phyloP scores from a whole-genome alignment of 2,329 filamentous ascomycete genomes.

The Phialophora chinensis region DNA sequence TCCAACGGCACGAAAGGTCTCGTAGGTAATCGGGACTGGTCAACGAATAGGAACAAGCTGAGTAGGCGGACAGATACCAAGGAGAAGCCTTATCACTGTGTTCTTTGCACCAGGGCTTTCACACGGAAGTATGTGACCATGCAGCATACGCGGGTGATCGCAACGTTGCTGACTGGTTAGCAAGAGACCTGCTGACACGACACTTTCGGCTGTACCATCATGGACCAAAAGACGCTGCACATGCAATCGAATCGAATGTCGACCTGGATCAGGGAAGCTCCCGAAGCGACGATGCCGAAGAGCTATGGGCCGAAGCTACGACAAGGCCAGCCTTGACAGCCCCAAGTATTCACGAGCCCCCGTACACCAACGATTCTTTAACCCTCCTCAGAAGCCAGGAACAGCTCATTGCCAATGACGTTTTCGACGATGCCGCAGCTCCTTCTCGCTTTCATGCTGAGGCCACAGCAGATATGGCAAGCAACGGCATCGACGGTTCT shows the following conservation, averaged over 20 bases:
- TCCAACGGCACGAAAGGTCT: slow-evolving; percentile 48
- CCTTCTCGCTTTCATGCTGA: not conserved
- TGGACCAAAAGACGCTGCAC: not conserved
- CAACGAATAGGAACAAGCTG: not conserved
- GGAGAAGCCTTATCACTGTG: slow-evolving; percentile 10
- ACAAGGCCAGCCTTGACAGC: not conserved
- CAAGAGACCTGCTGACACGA: slow-evolving; percentile 6
- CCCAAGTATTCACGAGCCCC: not conserved
- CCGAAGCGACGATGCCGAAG: not conserved
- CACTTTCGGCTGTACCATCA: slow-evolving; percentile 4
- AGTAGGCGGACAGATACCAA: slow-evolving; percentile 1
- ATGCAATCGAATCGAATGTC: not conserved
- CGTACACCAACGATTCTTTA: not conserved
- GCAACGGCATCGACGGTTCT: not conserved
- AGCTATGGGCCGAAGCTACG: not conserved
- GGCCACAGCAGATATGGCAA: not conserved
- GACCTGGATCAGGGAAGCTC: not conserved
- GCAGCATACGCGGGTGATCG: not conserved
- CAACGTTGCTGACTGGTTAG: not conserved
- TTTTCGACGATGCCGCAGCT: not conserved
- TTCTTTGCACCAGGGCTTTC: not conserved
- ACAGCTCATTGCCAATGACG: not conserved
- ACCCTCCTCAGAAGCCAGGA: not conserved
- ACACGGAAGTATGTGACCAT: slow-evolving; percentile 5
- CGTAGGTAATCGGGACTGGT: not conserved